Percentiles rank a stretch among this genome's conserved stretches.
Conservation (phyloP, 495 filamentous ascomycete genomes). For the Tuber microsphaerosporum region DNA sequence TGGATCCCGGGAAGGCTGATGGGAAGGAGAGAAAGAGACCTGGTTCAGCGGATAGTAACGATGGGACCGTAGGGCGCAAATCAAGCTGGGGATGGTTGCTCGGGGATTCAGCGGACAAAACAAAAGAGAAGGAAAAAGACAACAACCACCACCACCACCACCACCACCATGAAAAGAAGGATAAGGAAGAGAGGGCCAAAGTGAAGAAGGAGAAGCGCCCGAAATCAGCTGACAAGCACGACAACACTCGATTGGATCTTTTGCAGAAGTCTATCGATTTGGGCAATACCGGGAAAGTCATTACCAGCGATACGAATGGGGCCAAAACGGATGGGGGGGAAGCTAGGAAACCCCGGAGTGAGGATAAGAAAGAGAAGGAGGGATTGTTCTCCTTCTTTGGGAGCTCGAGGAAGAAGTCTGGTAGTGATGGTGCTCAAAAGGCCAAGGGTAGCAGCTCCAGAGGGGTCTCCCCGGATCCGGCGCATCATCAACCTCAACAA, state of each 20-base stretch:
- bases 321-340: conserved; percentile 43
- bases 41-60: conserved; percentile 46
- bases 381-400: conserved; percentile 83
- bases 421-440: conserved; percentile 55
- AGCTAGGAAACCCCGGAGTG: conserved; percentile 62
- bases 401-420: conserved; percentile 72
- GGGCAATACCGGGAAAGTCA: conserved; percentile 46
- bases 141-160: conserved; percentile 45
- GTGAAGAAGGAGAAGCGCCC: conserved; percentile 53
- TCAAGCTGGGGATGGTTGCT: conserved; percentile 79
- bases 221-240: conserved; percentile 50
- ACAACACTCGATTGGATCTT: conserved; percentile 72
- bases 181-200: conserved; percentile 54
- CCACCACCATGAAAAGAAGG: conserved; percentile 50
- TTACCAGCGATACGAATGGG: conserved; percentile 32
- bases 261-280: conserved; percentile 71
- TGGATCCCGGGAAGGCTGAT: conserved; percentile 18
- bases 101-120: conserved; percentile 45
- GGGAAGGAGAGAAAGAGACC: conserved; percentile 58
- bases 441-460: conserved; percentile 69
- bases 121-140: conserved; percentile 59
- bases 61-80: conserved; percentile 52
- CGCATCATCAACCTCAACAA: conserved; percentile 52
- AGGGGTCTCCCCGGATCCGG: conserved; percentile 72
- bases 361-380: conserved; percentile 69